phyloP scores from a whole-genome alignment of 768 basidiomycete genomes.

The Lentinula edodes region DNA sequence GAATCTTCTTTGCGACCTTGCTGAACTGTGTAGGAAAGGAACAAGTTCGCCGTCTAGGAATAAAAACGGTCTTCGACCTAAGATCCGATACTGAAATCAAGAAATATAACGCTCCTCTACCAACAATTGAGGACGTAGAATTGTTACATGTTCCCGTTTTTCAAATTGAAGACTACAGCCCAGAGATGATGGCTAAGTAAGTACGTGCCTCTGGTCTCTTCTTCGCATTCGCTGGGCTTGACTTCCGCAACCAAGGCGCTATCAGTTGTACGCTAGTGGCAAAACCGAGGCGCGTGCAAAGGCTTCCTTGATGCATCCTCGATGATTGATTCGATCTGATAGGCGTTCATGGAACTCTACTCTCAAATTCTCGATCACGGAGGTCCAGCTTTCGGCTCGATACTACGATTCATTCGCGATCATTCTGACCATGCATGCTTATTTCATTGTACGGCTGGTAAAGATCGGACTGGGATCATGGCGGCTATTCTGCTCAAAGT shows the following conservation, averaged over 20 bases:
- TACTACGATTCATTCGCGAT: constrained; percentile 72
- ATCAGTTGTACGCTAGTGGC: constrained; percentile 71
- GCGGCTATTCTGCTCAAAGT: constrained; percentile 73
- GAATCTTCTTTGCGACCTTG: not conserved
- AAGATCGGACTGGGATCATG: constrained; percentile 75
- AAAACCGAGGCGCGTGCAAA: constrained; percentile 60
- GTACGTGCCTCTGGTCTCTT: constrained; percentile 34
- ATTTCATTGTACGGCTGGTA: constrained; percentile 84
- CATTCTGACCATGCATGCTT: constrained; percentile 57
- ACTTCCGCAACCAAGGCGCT: constrained; percentile 39
- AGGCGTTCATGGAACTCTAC: constrained; percentile 81
- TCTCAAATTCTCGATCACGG: constrained; percentile 77
- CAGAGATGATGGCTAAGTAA: constrained; percentile 79
- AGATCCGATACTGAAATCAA: constrained; percentile 75
- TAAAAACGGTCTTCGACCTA: constrained; percentile 69
- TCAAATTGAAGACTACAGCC: constrained; percentile 72
- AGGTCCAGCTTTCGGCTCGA: constrained; percentile 59
- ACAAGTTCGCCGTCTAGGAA: constrained; percentile 53
- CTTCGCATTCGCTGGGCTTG: not conserved
- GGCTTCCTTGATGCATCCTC: not conserved
- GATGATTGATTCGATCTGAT: not conserved
- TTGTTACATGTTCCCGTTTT: constrained; percentile 63
- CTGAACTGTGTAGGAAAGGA: constrained; percentile 40
- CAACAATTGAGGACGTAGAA: constrained; percentile 57
- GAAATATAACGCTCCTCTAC: constrained; percentile 65